Percentiles rank a stretch among this genome's conserved stretches.
These are phyloP conservation scores for Trichosporon asahii DNA, from an alignment of 1,284 basidiomycete species.

Conservation along the genomic window DNA sequence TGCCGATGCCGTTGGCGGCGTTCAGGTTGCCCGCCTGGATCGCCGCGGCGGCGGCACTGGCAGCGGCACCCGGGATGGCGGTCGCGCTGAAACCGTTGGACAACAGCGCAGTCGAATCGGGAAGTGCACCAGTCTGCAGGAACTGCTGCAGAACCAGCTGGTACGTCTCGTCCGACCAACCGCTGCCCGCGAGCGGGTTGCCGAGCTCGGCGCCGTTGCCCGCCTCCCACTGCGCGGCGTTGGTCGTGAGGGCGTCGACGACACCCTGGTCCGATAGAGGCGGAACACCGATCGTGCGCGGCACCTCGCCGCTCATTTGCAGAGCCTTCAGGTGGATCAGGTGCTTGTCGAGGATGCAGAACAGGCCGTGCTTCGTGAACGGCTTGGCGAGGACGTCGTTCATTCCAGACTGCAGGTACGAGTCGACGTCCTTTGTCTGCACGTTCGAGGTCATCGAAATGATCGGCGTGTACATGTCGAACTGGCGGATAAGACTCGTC, in stretches of 20 bases:
- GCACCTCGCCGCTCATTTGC: constrained; percentile 66
- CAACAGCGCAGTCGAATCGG: constrained; percentile 24
- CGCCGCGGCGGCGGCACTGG: constrained; percentile 10
- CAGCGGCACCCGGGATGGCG: neutral
- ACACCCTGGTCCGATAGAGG: constrained; percentile 64
- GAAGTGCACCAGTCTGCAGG: constrained; percentile 33
- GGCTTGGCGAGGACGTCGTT: constrained; percentile 95
- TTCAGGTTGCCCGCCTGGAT: constrained; percentile 6
- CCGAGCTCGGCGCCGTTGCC: constrained; percentile 26
- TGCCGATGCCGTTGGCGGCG: constrained; percentile 31
- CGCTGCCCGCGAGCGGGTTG: constrained; percentile 47
- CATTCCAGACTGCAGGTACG: constrained; percentile 62
- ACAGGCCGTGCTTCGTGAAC: constrained; percentile 84
- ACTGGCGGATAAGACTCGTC: constrained; percentile 87
- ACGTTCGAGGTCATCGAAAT: constrained; percentile 96
- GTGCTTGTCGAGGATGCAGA: constrained; percentile 95
- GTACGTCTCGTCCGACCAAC: constrained; percentile 48
- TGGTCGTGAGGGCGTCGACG: constrained; percentile 51
- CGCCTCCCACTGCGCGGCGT: constrained; percentile 31
- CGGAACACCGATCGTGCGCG: constrained; percentile 68
- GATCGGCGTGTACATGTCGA: constrained; percentile 83
- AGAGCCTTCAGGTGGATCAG: constrained; percentile 87
- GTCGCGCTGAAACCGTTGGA: constrained; percentile 9
- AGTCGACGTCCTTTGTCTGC: constrained; percentile 59
- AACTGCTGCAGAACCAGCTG: constrained; percentile 43